phyloP scores from a whole-genome alignment of 2,329 filamentous ascomycete species.

The Delphinella strobiligena region DNA sequence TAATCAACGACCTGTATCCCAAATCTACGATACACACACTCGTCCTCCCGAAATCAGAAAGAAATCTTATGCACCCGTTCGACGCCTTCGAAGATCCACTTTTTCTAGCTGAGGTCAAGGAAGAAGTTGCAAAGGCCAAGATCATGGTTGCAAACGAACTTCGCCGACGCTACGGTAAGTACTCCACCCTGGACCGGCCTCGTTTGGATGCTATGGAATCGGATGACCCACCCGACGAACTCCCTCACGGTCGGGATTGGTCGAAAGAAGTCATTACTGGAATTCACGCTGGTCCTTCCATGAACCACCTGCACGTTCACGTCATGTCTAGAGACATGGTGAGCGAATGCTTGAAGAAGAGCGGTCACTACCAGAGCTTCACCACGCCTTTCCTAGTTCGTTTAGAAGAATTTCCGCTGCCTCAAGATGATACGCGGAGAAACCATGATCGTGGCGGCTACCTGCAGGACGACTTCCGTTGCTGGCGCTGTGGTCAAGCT shows the following conservation, averaged over 20 bases:
- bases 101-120: constrained; percentile 54
- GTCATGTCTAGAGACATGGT: constrained; percentile 71
- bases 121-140: constrained; percentile 50
- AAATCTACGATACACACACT: constrained; percentile 79
- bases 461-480: constrained; percentile 54
- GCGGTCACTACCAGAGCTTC: constrained; percentile 90
- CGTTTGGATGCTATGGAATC: constrained; percentile 53
- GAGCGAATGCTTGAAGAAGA: constrained; percentile 59
- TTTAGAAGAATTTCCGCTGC: constrained; percentile 68
- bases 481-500: constrained; percentile 70
- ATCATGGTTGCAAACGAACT: constrained; percentile 63
- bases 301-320: constrained; percentile 88
- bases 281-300: constrained; percentile 77
- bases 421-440: constrained; percentile 50
- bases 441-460: constrained; percentile 46
- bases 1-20: constrained; percentile 73
- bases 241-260: constrained; percentile 73
- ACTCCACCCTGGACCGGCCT: constrained; percentile 50
- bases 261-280: constrained; percentile 60
- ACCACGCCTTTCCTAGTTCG: constrained; percentile 71
- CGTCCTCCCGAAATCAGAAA: constrained; percentile 63
- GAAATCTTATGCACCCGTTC: constrained; percentile 59
- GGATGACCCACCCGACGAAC: constrained; percentile 22
- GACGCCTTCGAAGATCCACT: constrained; percentile 58
- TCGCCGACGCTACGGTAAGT: constrained; percentile 51